Evolutionary conservation across 2,329 filamentous ascomycete genomes (phyloP), one percentile per base, ranked within the genome.

Genomic region (Aspergillus sp.): DNA sequence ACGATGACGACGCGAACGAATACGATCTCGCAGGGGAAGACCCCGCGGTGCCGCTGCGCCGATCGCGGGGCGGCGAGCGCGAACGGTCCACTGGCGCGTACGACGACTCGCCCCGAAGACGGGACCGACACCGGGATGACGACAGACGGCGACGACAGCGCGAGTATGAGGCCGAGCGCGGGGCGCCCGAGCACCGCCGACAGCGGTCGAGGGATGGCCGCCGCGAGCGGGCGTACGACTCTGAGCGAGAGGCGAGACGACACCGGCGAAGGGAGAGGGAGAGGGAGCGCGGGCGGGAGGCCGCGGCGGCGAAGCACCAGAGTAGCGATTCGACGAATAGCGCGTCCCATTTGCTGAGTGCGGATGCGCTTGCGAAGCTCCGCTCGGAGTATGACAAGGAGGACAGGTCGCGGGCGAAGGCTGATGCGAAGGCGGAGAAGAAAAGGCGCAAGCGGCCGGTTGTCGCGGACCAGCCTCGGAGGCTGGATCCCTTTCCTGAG

Each of bases 291-390:
- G 55, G 47, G 48, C 46, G 48, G 10, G 57, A 57, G 55, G 50
- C 58, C 38, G 36, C 47, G 53, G 61, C 57, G 58, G 63, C 58
- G 54, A 76, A 73, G 61, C 71, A 70, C 65, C 61, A 66, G 41
- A 75, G 73, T 43, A 69, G 66, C 0, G 73, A 74, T 29, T 77
- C 74, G 14, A 69, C 72, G 5, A 74, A 71, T 56, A 76, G 73
- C 56, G 68, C 66, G 7, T 73, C 71, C 1, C 69, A 73, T 54
- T 54, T 77, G 13, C 62, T 84, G 64, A 69, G 76, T 71, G 55
- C 66, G 2, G 81, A 84, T 60, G 84, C 87, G 4, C 71, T 92
- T 45, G 86, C 85, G 11, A 83, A 85, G 63, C 71, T 92, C 44
- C 81, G 90, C 61, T 78, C 82, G 46, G 73, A 82, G 49, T 86